phyloP scores from a whole-genome alignment of 768 basidiomycete species.

The Leccinum arenicola region DNA sequence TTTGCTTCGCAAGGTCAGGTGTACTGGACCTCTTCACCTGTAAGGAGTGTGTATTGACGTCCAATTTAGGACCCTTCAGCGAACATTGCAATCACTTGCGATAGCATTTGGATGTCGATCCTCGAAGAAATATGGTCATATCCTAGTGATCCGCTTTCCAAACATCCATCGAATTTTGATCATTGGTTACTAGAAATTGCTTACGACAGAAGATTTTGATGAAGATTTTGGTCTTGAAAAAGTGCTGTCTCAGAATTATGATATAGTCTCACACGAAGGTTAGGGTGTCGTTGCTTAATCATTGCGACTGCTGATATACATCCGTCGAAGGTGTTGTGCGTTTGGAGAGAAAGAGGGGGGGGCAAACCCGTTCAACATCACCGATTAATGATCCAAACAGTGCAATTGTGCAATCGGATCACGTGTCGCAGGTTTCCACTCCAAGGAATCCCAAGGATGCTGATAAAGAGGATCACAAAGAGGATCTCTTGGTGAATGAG shows the following conservation, averaged over 20 bases:
- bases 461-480: no score
- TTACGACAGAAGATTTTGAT: not conserved
- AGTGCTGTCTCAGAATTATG: conserved; percentile 1
- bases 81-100: conserved; percentile 6
- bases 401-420: no score
- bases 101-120: conserved; percentile 9
- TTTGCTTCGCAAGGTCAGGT: not conserved
- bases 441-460: not conserved
- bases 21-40: no score
- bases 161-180: no score
- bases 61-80: conserved; percentile 2
- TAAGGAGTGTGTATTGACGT: no score
- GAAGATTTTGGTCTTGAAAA: not conserved
- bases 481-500: no score
- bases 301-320: not conserved
- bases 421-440: no score
- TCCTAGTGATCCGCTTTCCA: not conserved
- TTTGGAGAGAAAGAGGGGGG: conserved; percentile 1
- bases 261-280: not conserved
- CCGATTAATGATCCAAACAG: not conserved
- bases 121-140: conserved; percentile 1
- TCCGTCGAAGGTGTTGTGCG: not conserved
- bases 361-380: not conserved
- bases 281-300: not conserved
- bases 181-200: not conserved